Percentiles rank a stretch among this genome's conserved stretches.
Conservation (phyloP, 768 basidiomycete genomes). For the Clathrus columnatus region DNA sequence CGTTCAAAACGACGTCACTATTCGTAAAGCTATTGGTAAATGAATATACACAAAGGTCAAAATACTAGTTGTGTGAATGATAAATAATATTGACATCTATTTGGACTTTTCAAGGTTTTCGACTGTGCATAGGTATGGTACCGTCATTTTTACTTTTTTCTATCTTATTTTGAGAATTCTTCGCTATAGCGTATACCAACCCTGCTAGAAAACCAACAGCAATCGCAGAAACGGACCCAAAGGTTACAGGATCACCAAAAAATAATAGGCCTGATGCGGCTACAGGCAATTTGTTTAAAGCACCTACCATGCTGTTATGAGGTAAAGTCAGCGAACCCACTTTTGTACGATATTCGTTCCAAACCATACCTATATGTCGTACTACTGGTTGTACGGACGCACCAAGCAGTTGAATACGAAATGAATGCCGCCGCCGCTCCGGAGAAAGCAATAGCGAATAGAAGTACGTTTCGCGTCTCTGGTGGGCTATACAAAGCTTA, state of each 20-base stretch:
- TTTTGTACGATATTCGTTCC: not conserved
- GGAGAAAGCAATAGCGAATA: conserved; percentile 88
- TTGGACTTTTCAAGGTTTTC: conserved; percentile 11
- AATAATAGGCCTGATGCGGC: conserved; percentile 98
- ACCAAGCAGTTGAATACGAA: conserved; percentile 98
- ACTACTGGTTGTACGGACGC: conserved; percentile 88
- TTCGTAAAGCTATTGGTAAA: no score
- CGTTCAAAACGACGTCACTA: no score
- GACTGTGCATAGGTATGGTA: conserved; percentile 48
- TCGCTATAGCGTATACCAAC: conserved; percentile 85
- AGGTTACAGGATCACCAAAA: conserved; percentile 84
- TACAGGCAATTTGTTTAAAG: conserved; percentile 94
- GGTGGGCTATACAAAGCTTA: conserved; percentile 52
- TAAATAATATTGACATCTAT: not conserved
- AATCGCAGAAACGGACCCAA: conserved; percentile 85
- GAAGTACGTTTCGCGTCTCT: conserved; percentile 65
- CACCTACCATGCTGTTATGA: conserved; percentile 79
- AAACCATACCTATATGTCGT: conserved; percentile 89
- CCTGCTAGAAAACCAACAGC: conserved; percentile 87
- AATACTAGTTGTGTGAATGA: no score
- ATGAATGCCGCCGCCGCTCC: conserved; percentile 98
- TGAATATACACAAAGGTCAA: no score
- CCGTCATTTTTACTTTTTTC: conserved; percentile 44
- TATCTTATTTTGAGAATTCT: conserved; percentile 82
- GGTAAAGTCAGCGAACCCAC: not conserved